Evolutionary conservation across 2,329 filamentous ascomycete genomes (phyloP).

Genomic region (Fusarium tricinctum): DNA sequence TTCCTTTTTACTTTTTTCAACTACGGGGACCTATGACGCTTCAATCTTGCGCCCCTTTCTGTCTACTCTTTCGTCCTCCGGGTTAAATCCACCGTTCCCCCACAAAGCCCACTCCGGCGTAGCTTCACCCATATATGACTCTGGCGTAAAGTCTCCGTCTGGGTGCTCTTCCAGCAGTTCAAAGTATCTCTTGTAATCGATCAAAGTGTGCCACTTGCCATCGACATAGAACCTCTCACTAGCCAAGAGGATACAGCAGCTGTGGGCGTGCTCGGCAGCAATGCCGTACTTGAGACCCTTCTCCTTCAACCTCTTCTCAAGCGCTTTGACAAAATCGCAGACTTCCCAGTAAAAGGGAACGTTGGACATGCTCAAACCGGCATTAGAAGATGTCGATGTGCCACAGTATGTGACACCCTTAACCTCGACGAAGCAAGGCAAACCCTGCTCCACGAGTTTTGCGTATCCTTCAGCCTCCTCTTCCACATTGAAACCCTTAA

Average conservation of each 20-base stretch:
- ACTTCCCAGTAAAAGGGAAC: slow-evolving; percentile 97
- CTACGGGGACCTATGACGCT: slow-evolving; percentile 33
- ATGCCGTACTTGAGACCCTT: slow-evolving; percentile 88
- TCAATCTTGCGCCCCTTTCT: slow-evolving; percentile 81
- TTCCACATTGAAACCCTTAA: slow-evolving; percentile 98
- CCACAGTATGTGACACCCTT: slow-evolving; percentile 98
- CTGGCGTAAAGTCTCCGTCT: slow-evolving; percentile 68
- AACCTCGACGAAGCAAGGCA: slow-evolving; percentile 94
- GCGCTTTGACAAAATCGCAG: slow-evolving; percentile 81
- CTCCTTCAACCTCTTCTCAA: slow-evolving; percentile 76
- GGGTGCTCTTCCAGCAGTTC: slow-evolving; percentile 79
- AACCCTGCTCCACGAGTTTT: slow-evolving; percentile 84
- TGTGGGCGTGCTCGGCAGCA: slow-evolving; percentile 94
- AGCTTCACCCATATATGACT: slow-evolving; percentile 28
- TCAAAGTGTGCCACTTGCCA: slow-evolving; percentile 90
- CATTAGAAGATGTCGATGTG: slow-evolving; percentile 84
- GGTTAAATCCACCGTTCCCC: slow-evolving; percentile 96
- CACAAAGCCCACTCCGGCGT: slow-evolving; percentile 90
- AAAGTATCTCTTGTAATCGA: slow-evolving; percentile 93
- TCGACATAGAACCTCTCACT: slow-evolving; percentile 82
- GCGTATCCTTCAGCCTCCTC: slow-evolving; percentile 94
- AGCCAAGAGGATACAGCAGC: slow-evolving; percentile 90
- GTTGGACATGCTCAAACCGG: slow-evolving; percentile 95
- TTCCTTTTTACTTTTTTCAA: background rate
- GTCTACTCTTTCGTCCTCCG: slow-evolving; percentile 87